Conservation (phyloP, 2,329 filamentous ascomycete genomes). For the Colletotrichum cordylinicola region DNA sequence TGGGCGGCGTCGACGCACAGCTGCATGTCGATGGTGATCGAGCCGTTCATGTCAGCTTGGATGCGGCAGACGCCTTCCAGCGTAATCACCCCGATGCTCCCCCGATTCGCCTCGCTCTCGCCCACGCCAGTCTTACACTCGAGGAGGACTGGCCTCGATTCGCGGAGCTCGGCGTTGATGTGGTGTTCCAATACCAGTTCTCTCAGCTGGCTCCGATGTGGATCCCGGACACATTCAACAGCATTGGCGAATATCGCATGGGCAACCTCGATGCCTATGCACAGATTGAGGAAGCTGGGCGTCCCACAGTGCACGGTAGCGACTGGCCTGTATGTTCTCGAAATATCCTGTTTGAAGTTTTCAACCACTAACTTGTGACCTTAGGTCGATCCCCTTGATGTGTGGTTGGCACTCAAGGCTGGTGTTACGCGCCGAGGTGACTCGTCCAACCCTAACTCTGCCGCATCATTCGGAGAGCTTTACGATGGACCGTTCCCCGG, state of each 20-base stretch:
- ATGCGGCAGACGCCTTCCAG: slow-evolving; percentile 25
- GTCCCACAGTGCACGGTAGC: slow-evolving; percentile 26
- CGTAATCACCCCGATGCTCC: slow-evolving; percentile 15
- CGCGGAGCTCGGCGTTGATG: slow-evolving; percentile 27
- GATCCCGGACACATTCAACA: slow-evolving; percentile 27
- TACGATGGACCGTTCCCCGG: slow-evolving; percentile 15
- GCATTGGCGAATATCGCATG: slow-evolving; percentile 25
- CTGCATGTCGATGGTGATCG: slow-evolving; percentile 29
- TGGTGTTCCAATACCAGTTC: slow-evolving; percentile 31
- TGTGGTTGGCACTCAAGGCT: slow-evolving; percentile 30
- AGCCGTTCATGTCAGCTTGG: slow-evolving; percentile 27
- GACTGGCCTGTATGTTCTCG: slow-evolving; percentile 30
- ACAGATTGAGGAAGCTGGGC: slow-evolving; percentile 19
- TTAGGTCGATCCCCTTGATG: slow-evolving; percentile 31
- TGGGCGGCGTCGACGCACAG: slow-evolving; percentile 8
- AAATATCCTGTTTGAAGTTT: not conserved
- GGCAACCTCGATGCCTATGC: slow-evolving; percentile 33
- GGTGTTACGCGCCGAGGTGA: slow-evolving; percentile 31
- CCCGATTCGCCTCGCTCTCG: slow-evolving; percentile 22
- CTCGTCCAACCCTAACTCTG: slow-evolving; percentile 29
- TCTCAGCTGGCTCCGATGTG: slow-evolving; percentile 29
- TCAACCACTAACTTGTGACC: not conserved
- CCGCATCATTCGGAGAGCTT: slow-evolving; percentile 22
- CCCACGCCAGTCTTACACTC: slow-evolving; percentile 29
- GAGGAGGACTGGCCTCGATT: slow-evolving; percentile 30